These are phyloP conservation scores for Cutaneotrichosporon spelunceum DNA, from an alignment of 1,284 basidiomycete species.

Conservation along the genomic window DNA sequence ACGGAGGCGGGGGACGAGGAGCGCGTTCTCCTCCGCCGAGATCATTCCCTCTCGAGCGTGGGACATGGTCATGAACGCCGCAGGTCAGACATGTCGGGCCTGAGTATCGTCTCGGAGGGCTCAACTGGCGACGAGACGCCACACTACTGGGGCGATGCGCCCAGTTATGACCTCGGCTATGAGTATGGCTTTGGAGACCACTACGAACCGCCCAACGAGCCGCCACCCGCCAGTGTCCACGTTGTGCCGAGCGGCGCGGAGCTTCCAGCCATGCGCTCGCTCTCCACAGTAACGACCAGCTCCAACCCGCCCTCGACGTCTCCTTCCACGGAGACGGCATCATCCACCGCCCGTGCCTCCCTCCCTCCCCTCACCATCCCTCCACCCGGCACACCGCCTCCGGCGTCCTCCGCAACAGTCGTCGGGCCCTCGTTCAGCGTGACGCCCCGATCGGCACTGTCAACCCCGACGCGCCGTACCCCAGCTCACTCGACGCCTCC, in stretches of 20 bases:
- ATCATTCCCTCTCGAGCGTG: neutral
- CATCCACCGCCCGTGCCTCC: neutral
- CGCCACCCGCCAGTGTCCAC: neutral
- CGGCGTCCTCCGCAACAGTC: neutral
- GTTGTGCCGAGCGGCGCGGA: neutral
- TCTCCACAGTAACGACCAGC: neutral
- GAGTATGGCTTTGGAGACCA: neutral
- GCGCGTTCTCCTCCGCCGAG: constrained; percentile 39
- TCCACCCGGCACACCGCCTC: neutral
- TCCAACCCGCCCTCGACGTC: neutral
- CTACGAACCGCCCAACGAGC: neutral
- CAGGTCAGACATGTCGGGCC: neutral
- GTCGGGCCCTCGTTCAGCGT: neutral
- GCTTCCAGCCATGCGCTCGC: neutral
- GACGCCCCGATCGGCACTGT: neutral
- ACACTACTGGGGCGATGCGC: neutral
- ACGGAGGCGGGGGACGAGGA: constrained; percentile 45
- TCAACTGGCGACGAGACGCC: neutral
- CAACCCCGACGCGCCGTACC: neutral
- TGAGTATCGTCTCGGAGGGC: neutral
- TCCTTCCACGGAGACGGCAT: neutral
- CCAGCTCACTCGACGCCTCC: neutral
- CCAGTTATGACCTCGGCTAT: constrained; percentile 2
- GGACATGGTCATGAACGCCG: neutral
- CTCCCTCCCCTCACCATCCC: neutral